Evolutionary conservation across 1,284 basidiomycete species (phyloP).

Genomic region (Vanrija humicola): DNA sequence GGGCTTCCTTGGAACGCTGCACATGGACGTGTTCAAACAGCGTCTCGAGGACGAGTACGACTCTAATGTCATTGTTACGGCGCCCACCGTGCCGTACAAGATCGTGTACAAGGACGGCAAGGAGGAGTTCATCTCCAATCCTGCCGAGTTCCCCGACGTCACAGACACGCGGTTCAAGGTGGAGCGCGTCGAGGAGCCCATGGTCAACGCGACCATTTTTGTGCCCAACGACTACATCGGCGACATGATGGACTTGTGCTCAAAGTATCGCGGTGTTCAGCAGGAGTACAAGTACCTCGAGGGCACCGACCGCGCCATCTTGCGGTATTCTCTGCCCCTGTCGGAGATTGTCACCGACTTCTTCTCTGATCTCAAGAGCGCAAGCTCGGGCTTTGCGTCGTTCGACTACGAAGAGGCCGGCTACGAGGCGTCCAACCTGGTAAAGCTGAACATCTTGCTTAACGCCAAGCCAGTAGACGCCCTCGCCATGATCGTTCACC

Average conservation of each 20-base stretch:
- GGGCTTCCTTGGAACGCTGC: constrained; percentile 91
- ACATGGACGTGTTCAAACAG: constrained; percentile 87
- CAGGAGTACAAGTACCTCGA: constrained; percentile 76
- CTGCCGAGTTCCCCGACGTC: constrained; percentile 84
- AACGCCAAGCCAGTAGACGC: constrained; percentile 86
- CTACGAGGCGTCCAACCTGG: constrained; percentile 71
- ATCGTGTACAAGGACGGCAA: constrained; percentile 71
- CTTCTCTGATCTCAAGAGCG: constrained; percentile 80
- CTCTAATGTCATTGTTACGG: constrained; percentile 82
- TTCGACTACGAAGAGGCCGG: constrained; percentile 93
- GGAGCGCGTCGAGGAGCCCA: constrained; percentile 76
- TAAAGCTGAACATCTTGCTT: constrained; percentile 83
- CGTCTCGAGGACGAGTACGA: constrained; percentile 95
- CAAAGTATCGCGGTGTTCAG: constrained; percentile 69
- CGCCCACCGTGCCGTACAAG: constrained; percentile 90
- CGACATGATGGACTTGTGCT: constrained; percentile 88
- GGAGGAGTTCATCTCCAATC: constrained; percentile 71
- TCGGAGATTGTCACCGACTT: constrained; percentile 86
- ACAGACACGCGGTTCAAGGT: constrained; percentile 62
- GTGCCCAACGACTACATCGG: constrained; percentile 83
- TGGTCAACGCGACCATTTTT: constrained; percentile 77
- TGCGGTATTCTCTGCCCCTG: constrained; percentile 78
- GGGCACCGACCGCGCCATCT: constrained; percentile 59
- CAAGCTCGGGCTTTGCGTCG: constrained; percentile 83
- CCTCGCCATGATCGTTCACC: constrained; percentile 80